These are phyloP conservation scores for Triglochin maritima DNA, from an alignment of 106 monocot species.

Conservation along the genomic window DNA sequence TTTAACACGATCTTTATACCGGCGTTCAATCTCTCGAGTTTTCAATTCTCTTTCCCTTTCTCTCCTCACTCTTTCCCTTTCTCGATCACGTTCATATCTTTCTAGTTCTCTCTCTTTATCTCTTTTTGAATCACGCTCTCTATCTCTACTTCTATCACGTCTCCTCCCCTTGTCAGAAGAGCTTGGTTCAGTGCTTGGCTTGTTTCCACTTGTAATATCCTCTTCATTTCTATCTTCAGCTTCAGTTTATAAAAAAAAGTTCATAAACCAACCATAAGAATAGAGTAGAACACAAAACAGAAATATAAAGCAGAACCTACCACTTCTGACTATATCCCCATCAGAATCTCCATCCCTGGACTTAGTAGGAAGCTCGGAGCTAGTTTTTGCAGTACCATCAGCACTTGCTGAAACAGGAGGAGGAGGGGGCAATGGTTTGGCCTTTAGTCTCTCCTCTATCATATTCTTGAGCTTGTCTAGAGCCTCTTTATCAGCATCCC, in stretches of 20 bases:
- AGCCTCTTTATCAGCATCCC: slow-evolving; percentile 62
- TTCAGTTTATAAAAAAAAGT: slow-evolving; percentile 25
- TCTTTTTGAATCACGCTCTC: slow-evolving; percentile 55
- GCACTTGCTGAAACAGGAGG: slow-evolving; percentile 28
- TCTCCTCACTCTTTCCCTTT: slow-evolving; percentile 60
- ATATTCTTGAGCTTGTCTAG: slow-evolving; percentile 58
- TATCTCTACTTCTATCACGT: slow-evolving; percentile 49
- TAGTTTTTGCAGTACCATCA: slow-evolving; percentile 39
- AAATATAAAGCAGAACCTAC: slow-evolving; percentile 14
- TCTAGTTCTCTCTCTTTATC: slow-evolving; percentile 76
- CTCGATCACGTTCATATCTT: slow-evolving; percentile 70
- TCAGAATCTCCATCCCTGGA: slow-evolving; percentile 54
- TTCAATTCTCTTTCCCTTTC: slow-evolving; percentile 75
- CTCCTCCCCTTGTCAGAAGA: slow-evolving; percentile 51
- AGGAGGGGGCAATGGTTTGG: slow-evolving; percentile 63
- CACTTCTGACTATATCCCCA: slow-evolving; percentile 43
- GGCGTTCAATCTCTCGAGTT: slow-evolving; percentile 54
- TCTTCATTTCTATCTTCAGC: slow-evolving; percentile 67
- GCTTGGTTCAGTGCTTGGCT: slow-evolving; percentile 32
- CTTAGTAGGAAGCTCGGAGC: slow-evolving; percentile 48
- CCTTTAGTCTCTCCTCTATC: slow-evolving; percentile 81
- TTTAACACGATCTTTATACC: slow-evolving; percentile 71
- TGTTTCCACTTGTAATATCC: slow-evolving; percentile 50
- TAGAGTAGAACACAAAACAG: neutral
- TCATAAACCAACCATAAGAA: neutral